Evolutionary conservation across 805 yeast genomes (phyloP), one percentile per base, ranked within the genome.

Genomic region (Metschnikowia bowlesiae): DNA sequence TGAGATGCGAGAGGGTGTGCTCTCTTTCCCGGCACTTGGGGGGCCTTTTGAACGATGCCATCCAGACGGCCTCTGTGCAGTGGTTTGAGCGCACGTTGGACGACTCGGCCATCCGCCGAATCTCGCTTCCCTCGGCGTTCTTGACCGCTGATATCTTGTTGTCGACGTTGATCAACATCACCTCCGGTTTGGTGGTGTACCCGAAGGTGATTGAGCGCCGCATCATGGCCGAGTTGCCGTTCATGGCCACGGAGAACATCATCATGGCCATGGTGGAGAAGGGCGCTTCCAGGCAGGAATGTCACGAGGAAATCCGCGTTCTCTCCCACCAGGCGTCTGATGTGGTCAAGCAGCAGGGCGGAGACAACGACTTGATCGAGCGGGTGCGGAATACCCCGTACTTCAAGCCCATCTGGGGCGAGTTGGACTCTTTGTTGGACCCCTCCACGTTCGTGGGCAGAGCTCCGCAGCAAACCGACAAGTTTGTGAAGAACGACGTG

Each of bases 221-320:
- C 75, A 94, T 94, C 72, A 82, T 66, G 68, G 80, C 96, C 47
- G 99, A 94, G 74, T 79, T 94, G 65, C 99, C 99, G 61, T 94
- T 94, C 80, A 94, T 94, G 99, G 99, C 99, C 59, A 94, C 99
- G 51, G 99, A 94, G 76, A 94, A 94, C 74, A 82, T 94, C 70
- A 94, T 94, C 70, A 94, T 94, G 99, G 99, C 99, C 48, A 94
- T 94, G 97, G 99, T 94, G 51, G 96, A 90, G 73, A 85, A 86
- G 69, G 98, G 98, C 62, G 98, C 88, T 32, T 90, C 96, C 32
- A 87, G 99, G 81, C 99, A 94, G 78, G 97, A 92, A 51, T 92
- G 96, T 65, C 99, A 94, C 73, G 99, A 94, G 77, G 87, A 87
- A 73, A 91, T 94, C 73, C 85, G 99, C 73, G 98, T 94, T 31